Base-by-base conservation (phyloP, 768 basidiomycete genomes). In the Pulveroboletus frians region DNA sequence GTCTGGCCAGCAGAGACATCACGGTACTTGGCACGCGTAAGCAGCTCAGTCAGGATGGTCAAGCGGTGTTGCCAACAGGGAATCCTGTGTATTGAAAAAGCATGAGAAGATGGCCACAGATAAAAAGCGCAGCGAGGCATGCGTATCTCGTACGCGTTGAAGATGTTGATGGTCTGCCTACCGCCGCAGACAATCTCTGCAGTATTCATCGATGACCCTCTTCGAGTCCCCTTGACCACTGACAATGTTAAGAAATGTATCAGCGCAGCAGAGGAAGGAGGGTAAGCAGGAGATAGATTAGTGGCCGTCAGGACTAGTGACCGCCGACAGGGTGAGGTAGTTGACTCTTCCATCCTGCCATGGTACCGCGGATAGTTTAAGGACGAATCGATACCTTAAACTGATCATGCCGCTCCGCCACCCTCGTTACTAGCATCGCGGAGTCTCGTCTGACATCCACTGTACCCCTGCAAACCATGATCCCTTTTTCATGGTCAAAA, bases 151-250 rank as follows among this genome's bases (percentile, higher is more conserved):
- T 95, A 97, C 70, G 94, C 89, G 69, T 97, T 97, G 81, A 95
- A 96, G 73, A 92, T 91, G 68, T 90, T 92, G 76, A 96, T 93
- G 10, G 88, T 91, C 55, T 87, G 89, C 54, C 91, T 77, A 26
- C 94, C 94, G 58, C 94, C 94, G 64, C 94, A 95, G 75, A 94
- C 85, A 62, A 98, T 93, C 77, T 98, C 94, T 10, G 71, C 93
- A 92, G 73, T 97, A 98, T 76, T 97, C 94, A 71, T 98, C 96
- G 76, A 98, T 92, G n/a, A 94, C 96, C 49, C 92, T 80, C 82
- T 97, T 98, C 49, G 89, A 91, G 74, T 98, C 96, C 34, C n/a
- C n/a, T n/a, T n/a, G n/a, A n/a, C n/a, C n/a, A n/a, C n/a, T n/a
- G n/a, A n/a, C n/a, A n/a, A n/a, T n/a, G n/a, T n/a, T n/a, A n/a